Percentiles rank a stretch among this genome's conserved stretches.
Evolutionary conservation across 116 monocot genomes (phyloP).

Genomic region (Iris pallida): DNA sequence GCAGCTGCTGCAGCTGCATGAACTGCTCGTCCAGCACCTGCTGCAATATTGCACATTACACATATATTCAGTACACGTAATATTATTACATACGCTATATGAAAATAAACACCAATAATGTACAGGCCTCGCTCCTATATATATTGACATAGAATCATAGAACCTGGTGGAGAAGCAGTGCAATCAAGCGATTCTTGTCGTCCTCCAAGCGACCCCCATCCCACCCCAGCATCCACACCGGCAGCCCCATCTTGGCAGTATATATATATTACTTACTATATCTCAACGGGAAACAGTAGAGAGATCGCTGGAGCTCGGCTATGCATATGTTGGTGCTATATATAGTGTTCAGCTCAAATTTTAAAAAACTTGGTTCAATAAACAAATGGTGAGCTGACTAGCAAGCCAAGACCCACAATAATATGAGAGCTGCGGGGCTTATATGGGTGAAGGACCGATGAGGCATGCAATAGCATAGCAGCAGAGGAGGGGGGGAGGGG

Average conservation of each 20-base stretch:
- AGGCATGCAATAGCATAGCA: neutral
- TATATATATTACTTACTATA: neutral
- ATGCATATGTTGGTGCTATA: neutral
- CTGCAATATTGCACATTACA: slow-evolving; percentile 6
- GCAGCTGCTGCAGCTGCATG: slow-evolving; percentile 37
- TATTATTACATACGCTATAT: too few relatives aligned
- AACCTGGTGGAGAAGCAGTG: slow-evolving; percentile 38
- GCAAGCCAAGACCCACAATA: neutral
- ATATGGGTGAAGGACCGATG: neutral
- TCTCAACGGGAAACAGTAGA: too few relatives aligned
- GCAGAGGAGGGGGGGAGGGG: neutral
- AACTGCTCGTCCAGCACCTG: slow-evolving; percentile 51
- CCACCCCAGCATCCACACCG: slow-evolving; percentile 52
- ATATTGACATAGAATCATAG: too few relatives aligned
- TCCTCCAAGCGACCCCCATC: slow-evolving; percentile 22
- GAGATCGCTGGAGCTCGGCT: too few relatives aligned
- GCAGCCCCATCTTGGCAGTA: slow-evolving; percentile 41
- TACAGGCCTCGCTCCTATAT: too few relatives aligned
- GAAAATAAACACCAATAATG: too few relatives aligned
- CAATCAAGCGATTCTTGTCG: slow-evolving; percentile 29
- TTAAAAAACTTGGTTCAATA: too few relatives aligned
- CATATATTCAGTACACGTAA: neutral
- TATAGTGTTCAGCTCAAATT: neutral
- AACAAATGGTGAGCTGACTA: neutral
- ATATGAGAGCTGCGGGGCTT: neutral